These are phyloP conservation scores for Rhynchosporium graminicola DNA, from an alignment of 2,329 filamentous ascomycete species.

Conservation along the genomic window DNA sequence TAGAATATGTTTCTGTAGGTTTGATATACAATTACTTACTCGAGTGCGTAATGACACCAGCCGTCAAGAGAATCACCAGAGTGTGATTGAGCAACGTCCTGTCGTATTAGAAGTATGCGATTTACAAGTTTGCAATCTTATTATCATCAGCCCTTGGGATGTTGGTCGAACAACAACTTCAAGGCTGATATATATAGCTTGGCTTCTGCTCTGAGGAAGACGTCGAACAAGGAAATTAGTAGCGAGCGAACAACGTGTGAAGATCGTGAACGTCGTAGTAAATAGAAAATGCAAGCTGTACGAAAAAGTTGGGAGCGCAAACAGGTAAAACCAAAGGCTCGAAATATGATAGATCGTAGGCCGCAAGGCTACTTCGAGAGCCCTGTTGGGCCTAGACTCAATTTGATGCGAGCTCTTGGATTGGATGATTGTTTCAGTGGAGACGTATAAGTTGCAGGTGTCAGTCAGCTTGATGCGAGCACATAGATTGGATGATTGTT, in stretches of 20 bases:
- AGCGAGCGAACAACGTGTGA: constrained; percentile 3
- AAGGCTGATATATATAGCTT: neutral
- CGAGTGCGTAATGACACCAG: neutral
- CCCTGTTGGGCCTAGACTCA: neutral
- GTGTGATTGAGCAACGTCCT: neutral
- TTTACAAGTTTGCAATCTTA: neutral
- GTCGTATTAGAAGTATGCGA: neutral
- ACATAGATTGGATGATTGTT: neutral
- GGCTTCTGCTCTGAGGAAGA: neutral
- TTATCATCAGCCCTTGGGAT: neutral
- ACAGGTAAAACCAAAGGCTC: neutral
- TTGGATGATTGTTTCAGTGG: neutral
- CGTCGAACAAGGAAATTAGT: neutral
- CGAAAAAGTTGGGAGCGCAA: neutral
- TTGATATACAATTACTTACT: neutral
- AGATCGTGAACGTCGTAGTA: neutral
- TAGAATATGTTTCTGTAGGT: neutral
- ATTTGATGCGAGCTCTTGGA: constrained; percentile 3
- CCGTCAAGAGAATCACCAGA: constrained; percentile 1
- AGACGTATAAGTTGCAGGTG: neutral
- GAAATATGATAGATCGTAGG: neutral
- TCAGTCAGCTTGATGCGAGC: neutral
- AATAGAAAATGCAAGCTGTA: neutral
- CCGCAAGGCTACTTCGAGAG: constrained; percentile 6
- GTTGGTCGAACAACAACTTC: neutral